These are phyloP conservation scores for Eleusine indica DNA, from an alignment of 176 grass and related monocot species.

Conservation along the genomic window DNA sequence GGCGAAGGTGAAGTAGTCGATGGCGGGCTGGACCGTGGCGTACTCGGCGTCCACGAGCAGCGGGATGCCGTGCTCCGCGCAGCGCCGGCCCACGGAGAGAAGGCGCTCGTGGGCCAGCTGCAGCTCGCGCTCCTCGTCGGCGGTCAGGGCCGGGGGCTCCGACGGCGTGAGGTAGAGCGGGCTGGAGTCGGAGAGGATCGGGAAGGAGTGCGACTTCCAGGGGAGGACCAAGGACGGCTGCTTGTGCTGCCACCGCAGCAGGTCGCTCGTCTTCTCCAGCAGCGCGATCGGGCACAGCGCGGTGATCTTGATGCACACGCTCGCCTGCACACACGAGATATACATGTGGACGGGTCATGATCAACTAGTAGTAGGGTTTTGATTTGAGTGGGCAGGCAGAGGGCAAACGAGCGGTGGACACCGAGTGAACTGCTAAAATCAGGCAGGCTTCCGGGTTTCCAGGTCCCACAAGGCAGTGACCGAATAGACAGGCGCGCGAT, in stretches of 20 bases:
- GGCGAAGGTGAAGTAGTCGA: slow-evolving; percentile 88
- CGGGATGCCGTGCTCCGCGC: slow-evolving; percentile 59
- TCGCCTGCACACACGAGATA: slow-evolving; percentile 50
- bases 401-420: slow-evolving; percentile 36
- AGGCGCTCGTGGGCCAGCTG: slow-evolving; percentile 59
- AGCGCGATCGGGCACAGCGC: slow-evolving; percentile 81
- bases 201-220: slow-evolving; percentile 69
- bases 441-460: neutral
- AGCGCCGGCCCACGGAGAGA: slow-evolving; percentile 55
- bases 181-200: slow-evolving; percentile 69
- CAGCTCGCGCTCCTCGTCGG: slow-evolving; percentile 67
- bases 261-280: slow-evolving; percentile 81
- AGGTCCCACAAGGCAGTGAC: slow-evolving; percentile 45
- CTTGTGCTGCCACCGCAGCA: slow-evolving; percentile 84
- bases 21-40: slow-evolving; percentile 76
- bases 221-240: slow-evolving; percentile 65
- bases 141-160: slow-evolving; percentile 56
- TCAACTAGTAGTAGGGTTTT: neutral
- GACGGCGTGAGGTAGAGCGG: slow-evolving; percentile 67
- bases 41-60: slow-evolving; percentile 95
- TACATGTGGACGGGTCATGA: neutral
- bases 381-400: neutral
- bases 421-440: slow-evolving; percentile 24
- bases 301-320: slow-evolving; percentile 89
- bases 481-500: slow-evolving; percentile 44